Evolutionary conservation across 306 rosid species (phyloP), one percentile per base, ranked within the genome.

Genomic region (Cucurbita maxima): DNA sequence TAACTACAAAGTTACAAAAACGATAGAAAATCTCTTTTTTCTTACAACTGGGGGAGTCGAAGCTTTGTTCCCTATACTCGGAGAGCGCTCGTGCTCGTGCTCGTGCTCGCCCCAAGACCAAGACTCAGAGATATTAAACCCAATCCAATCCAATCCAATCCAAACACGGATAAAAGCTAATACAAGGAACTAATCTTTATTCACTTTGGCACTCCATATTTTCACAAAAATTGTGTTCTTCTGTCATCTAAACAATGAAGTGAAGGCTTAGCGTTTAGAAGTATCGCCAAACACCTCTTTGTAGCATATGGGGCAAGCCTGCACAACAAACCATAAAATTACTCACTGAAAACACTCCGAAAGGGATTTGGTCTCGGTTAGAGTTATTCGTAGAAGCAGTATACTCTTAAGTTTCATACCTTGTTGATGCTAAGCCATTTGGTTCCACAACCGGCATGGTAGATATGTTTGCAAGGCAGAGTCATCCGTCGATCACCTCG

Each of bases 231-330:
- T 66, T 69, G 19, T 69, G 57, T 45, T 69, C 57, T 25, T 68
- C 73, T 69, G 44, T 14, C 6, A 48, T 47, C 73, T 48, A 47
- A n/a, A 25, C 54, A 50, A 1, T 50, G 54, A 50, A 50, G 8
- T 14, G 52, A 47, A 45, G 44, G 20, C 47, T 68, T 84, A 82
- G 60, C 70, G 82, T 80, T 81, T 50, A 7, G 89, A 81, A 40
- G 72, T 80, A 58, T 87, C 91, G 20, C 87, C 88, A 62, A 86
- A 90, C 61, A 93, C 98, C 84, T 93, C 96, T 5, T 83, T 88
- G 87, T 87, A 90, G 79, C 98, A 93, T 57, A 93, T 84, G 66
- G 98, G 98, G 80, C 98, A 93, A 60, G 98, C 98, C 98, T 93
- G 88, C 62, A 77, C 63, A 58, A 52, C 8, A 18, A 41, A 3